phyloP scores from a whole-genome alignment of 23 red algal genomes.

The Cyanidium caldarium region DNA sequence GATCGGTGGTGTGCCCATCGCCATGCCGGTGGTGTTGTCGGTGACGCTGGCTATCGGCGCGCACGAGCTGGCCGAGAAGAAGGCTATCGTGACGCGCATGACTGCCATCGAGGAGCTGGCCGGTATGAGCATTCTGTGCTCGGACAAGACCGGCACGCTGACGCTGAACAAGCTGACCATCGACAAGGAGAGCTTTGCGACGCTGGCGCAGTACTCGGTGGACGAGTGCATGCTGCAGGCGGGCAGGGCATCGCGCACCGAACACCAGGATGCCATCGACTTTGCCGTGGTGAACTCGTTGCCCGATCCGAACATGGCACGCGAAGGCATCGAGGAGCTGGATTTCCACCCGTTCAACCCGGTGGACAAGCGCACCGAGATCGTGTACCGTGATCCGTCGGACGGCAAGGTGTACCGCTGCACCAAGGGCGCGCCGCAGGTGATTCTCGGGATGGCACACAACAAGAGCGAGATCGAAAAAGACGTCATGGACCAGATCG shows the following conservation, averaged over 20 bases:
- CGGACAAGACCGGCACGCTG: conserved; percentile 36
- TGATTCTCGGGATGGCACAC: conserved; percentile 16
- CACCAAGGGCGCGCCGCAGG: conserved; percentile 31
- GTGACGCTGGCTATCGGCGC: conserved; percentile 29
- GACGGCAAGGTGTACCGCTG: conserved; percentile 13
- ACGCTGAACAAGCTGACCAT: conserved; percentile 27
- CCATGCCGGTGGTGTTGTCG: conserved; percentile 24
- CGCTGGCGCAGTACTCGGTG: conserved; percentile 8
- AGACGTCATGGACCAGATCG: conserved; percentile 6
- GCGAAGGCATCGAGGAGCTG: conserved; percentile 22
- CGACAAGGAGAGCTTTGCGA: conserved; percentile 6
- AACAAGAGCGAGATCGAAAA: conserved; percentile 18
- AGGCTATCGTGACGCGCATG: conserved; percentile 33
- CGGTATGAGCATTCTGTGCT: conserved; percentile 32
- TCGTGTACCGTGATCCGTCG: conserved; percentile 10
- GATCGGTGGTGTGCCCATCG: conserved; percentile 44
- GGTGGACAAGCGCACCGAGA: conserved; percentile 17
- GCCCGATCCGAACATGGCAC: background rate
- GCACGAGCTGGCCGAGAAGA: conserved; percentile 21
- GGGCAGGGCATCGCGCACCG: conserved; percentile 6
- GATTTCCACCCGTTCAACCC: conserved; percentile 28
- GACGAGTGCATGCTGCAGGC: conserved; percentile 17
- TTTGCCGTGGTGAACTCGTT: conserved; percentile 21
- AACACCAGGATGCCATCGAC: conserved; percentile 35
- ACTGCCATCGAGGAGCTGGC: conserved; percentile 32